Conservation (phyloP, 2,329 filamentous ascomycete genomes). For the Orbilia blumenaviensis region DNA sequence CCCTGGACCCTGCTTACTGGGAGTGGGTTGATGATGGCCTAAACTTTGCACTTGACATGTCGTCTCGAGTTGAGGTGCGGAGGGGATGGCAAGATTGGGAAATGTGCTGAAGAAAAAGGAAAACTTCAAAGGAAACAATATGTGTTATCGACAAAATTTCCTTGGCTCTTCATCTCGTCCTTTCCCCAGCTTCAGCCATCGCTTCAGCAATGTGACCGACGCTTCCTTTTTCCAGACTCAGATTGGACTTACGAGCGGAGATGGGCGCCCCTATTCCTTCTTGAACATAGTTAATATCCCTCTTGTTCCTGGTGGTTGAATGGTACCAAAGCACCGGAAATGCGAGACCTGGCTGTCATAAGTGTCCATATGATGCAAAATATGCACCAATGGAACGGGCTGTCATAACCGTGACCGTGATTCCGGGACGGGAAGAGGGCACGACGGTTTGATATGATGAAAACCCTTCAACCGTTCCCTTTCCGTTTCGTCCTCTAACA, state of each 20-base stretch:
- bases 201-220: conserved; percentile 46
- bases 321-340: conserved; percentile 31
- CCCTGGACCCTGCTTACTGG: conserved; percentile 35
- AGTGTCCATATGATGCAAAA: conserved; percentile 26
- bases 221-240: conserved; percentile 50
- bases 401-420: conserved; percentile 40
- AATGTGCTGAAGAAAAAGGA: conserved; percentile 3
- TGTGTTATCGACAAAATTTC: conserved; percentile 14
- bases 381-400: conserved; percentile 51
- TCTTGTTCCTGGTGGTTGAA: conserved; percentile 6
- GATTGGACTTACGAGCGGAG: conserved; percentile 14
- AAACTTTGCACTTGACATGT: conserved; percentile 4
- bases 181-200: conserved; percentile 30
- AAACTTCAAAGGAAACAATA: neutral
- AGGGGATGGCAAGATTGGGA: conserved; percentile 5
- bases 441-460: conserved; percentile 31
- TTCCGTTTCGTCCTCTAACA: conserved; percentile 8
- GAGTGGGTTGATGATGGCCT: conserved; percentile 20
- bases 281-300: conserved; percentile 10
- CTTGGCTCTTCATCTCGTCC: conserved; percentile 4
- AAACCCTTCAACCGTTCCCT: conserved; percentile 21
- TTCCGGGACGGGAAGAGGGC: conserved; percentile 46
- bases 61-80: neutral
- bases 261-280: conserved; percentile 39
- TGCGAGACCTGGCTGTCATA: conserved; percentile 28